Conservation (phyloP, 345 rosid species). For the Eutrema heterophyllum region DNA sequence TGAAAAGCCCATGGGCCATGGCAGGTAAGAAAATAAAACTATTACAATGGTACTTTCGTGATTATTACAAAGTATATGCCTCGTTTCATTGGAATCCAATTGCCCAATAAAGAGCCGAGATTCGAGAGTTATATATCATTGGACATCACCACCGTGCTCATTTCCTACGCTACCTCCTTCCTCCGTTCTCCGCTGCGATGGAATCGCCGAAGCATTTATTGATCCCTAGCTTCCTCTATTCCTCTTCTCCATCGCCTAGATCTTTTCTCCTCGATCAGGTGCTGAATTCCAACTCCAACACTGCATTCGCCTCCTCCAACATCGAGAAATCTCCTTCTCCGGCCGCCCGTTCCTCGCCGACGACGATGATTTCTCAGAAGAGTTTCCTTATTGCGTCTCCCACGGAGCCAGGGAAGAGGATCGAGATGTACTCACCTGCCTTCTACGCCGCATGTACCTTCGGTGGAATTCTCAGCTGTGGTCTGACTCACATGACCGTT, state of each 20-base stretch:
- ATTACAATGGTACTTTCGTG: constrained; percentile 11
- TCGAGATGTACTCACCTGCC: constrained; percentile 85
- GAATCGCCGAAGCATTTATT: constrained; percentile 46
- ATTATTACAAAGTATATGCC: constrained; percentile 19
- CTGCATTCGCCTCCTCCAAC: constrained; percentile 19
- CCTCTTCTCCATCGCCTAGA: constrained; percentile 35
- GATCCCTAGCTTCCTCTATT: constrained; percentile 71
- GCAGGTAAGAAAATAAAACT: neutral
- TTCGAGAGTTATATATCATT: neutral
- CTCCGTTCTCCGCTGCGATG: constrained; percentile 38
- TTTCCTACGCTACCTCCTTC: neutral
- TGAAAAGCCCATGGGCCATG: constrained; percentile 35
- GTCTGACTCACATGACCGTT: constrained; percentile 88
- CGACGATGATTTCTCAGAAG: constrained; percentile 20
- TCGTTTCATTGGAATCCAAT: neutral
- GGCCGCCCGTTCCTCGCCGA: constrained; percentile 19
- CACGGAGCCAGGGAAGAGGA: constrained; percentile 59
- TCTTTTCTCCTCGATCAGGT: constrained; percentile 34
- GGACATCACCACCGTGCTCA: constrained; percentile 19
- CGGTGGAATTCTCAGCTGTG: constrained; percentile 95
- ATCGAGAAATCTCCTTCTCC: constrained; percentile 31
- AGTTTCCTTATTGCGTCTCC: constrained; percentile 48
- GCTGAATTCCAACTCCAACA: constrained; percentile 29
- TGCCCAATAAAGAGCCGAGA: constrained; percentile 37
- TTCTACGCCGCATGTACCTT: constrained; percentile 86